These are phyloP conservation scores for Xerocomus nothofagi DNA, from an alignment of 1,284 basidiomycete genomes.

Conservation along the genomic window DNA sequence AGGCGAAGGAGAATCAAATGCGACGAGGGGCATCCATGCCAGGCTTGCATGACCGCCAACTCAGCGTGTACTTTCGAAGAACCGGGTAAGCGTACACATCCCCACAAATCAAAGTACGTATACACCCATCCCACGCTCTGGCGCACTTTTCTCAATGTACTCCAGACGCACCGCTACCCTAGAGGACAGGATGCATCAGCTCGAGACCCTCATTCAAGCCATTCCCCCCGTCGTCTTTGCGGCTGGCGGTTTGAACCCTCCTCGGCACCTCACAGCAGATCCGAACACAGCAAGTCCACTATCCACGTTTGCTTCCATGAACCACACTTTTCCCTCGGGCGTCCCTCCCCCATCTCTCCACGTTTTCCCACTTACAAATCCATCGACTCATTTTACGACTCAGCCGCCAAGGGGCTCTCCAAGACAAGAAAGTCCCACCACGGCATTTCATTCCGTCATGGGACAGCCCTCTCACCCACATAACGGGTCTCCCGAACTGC, in stretches of 20 bases:
- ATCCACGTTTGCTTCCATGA: conserved; percentile 50
- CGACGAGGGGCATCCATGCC: conserved; percentile 82
- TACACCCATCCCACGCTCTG: conserved; percentile 1
- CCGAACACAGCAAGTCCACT: conserved; percentile 44
- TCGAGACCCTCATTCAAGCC: conserved; percentile 77
- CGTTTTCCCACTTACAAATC: conserved; percentile 72
- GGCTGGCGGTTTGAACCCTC: conserved; percentile 45
- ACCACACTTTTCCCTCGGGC: conserved; percentile 56
- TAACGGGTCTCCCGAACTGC: conserved; percentile 38
- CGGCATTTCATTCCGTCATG: conserved; percentile 43
- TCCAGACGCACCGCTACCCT: conserved; percentile 70
- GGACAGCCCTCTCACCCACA: conserved; percentile 34
- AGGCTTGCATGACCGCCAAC: conserved; percentile 75
- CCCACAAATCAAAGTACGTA: conserved; percentile 79
- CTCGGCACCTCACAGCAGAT: conserved; percentile 35
- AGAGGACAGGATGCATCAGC: conserved; percentile 82
- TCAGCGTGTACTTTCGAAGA: conserved; percentile 83
- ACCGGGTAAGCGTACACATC: conserved; percentile 77
- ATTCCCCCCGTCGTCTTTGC: conserved; percentile 78
- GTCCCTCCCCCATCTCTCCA: conserved; percentile 75
- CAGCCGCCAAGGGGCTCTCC: conserved; percentile 39
- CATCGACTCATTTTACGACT: conserved; percentile 69
- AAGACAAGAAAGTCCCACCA: conserved; percentile 46
- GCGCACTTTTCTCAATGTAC: conserved; percentile 4
- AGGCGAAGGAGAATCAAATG: conserved; percentile 80